These are phyloP conservation scores for Ascoidea rubescens DNA, from an alignment of 805 yeast species.

Conservation along the genomic window DNA sequence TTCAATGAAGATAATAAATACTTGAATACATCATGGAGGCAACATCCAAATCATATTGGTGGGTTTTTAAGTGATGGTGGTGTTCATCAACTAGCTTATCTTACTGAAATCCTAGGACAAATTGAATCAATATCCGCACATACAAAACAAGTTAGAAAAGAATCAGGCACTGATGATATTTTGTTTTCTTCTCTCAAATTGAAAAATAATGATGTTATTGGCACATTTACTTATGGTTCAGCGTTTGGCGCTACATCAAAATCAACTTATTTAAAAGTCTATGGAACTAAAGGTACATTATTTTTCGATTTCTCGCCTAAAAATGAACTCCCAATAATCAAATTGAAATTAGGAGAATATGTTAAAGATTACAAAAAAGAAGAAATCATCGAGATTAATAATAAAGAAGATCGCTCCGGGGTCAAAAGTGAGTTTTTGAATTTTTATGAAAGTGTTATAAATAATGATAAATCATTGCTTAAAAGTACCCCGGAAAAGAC, in stretches of 20 bases:
- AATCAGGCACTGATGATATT: constrained; percentile 74
- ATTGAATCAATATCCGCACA: constrained; percentile 60
- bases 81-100: constrained; percentile 83
- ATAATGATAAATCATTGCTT: constrained; percentile 45
- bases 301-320: constrained; percentile 52
- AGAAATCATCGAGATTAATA: constrained; percentile 15
- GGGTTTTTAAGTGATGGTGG: constrained; percentile 93
- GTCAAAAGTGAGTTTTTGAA: constrained; percentile 38
- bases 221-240: constrained; percentile 80
- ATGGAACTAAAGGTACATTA: constrained; percentile 71
- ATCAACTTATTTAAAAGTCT: constrained; percentile 49
- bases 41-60: constrained; percentile 82
- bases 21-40: constrained; percentile 71
- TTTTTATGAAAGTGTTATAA: constrained; percentile 43
- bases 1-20: constrained; percentile 49
- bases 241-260: constrained; percentile 76
- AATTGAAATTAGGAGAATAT: constrained; percentile 17
- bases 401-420: constrained; percentile 28
- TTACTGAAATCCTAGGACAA: constrained; percentile 71
- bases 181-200: constrained; percentile 56
- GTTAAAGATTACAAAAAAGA: constrained; percentile 13
- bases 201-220: constrained; percentile 49
- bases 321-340: constrained; percentile 23
- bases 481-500: constrained; percentile 59
- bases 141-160: constrained; percentile 62